Conservation (phyloP, 139 green algal genomes). For the Edaphochlamys debaryana region DNA sequence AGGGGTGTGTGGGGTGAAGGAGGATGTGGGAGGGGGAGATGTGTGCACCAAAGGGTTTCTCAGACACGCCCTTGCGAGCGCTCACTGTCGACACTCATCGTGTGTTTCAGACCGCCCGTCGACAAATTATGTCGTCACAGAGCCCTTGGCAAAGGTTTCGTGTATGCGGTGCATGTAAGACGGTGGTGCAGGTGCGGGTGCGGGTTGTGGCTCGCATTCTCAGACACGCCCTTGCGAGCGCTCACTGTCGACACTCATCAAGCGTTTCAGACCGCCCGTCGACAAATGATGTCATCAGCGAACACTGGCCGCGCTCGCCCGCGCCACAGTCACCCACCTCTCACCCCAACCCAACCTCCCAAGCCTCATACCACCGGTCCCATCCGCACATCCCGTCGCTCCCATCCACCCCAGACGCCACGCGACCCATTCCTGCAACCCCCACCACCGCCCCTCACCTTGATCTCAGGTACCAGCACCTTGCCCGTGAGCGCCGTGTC, state of each 20-base stretch:
- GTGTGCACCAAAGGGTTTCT: too few relatives aligned
- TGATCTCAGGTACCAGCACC: constrained; percentile 75
- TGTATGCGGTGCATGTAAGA: neutral
- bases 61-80: constrained; percentile 57
- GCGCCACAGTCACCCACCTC: neutral
- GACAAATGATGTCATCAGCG: constrained; percentile 75
- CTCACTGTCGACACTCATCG: constrained; percentile 78
- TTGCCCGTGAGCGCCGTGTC: constrained; percentile 88
- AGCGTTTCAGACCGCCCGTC: constrained; percentile 82
- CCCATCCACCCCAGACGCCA: too few relatives aligned
- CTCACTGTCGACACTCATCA: constrained; percentile 79
- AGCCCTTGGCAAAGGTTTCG: neutral
- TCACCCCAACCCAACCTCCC: too few relatives aligned
- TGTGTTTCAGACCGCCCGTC: constrained; percentile 83
- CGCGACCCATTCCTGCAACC: too few relatives aligned
- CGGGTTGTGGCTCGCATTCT: too few relatives aligned
- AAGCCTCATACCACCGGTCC: too few relatives aligned
- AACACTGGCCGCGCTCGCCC: too few relatives aligned
- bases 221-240: constrained; percentile 60
- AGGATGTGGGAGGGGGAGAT: too few relatives aligned
- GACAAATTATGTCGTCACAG: constrained; percentile 72
- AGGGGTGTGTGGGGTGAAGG: too few relatives aligned
- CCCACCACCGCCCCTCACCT: too few relatives aligned
- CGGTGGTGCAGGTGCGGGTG: too few relatives aligned
- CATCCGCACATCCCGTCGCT: too few relatives aligned